Percentiles rank a stretch among this genome's conserved stretches.
phyloP scores from a whole-genome alignment of 2,329 filamentous ascomycete species.

The Blastomyces percursus region DNA sequence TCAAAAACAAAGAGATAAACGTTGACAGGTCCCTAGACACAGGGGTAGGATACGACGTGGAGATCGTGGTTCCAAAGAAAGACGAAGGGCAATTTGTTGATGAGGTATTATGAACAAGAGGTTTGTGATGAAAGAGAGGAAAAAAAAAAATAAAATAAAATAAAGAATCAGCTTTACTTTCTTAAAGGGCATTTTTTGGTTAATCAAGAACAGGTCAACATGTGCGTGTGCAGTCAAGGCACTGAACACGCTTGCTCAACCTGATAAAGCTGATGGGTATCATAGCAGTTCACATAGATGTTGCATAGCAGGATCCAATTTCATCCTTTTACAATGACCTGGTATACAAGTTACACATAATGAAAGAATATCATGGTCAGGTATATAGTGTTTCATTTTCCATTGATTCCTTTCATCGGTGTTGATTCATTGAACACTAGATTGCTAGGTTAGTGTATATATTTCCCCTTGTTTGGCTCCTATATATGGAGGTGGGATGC shows the following conservation, averaged over 20 bases:
- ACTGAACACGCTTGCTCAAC: neutral
- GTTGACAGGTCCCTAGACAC: neutral
- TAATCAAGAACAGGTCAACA: neutral
- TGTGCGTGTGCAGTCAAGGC: neutral
- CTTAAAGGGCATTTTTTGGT: neutral
- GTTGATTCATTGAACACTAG: slow-evolving; percentile 1
- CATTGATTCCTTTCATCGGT: neutral
- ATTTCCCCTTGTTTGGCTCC: neutral
- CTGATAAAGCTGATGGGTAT: neutral
- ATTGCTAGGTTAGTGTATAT: neutral
- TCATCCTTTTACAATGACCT: neutral
- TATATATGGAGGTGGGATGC: neutral
- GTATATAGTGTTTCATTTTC: neutral
- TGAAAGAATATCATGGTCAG: neutral
- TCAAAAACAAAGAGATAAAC: neutral
- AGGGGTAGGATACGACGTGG: neutral
- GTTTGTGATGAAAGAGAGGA: neutral
- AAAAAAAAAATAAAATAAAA: neutral
- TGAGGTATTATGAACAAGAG: neutral
- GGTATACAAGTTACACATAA: slow-evolving; percentile 3
- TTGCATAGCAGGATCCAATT: neutral
- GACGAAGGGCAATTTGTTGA: neutral
- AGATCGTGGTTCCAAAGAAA: neutral
- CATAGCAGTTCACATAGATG: neutral
- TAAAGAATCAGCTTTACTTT: neutral